phyloP scores from a whole-genome alignment of 1,284 basidiomycete species.

The Phenoliferia sp. region DNA sequence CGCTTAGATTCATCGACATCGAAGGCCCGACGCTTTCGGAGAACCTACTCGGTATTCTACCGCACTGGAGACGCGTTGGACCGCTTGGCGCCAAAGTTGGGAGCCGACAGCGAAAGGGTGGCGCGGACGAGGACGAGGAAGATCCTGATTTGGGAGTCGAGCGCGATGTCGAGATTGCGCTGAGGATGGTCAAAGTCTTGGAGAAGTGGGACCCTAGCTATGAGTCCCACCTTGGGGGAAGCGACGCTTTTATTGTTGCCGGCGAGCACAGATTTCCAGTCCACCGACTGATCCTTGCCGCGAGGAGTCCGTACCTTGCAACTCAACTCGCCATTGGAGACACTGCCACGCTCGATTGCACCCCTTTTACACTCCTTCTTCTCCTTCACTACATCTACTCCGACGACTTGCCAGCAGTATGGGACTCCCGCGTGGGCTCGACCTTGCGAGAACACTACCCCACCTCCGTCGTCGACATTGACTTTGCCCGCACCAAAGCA shows the following conservation, averaged over 20 bases:
- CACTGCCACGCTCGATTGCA: constrained; percentile 46
- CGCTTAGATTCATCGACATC: constrained; percentile 56
- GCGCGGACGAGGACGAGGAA: constrained; percentile 37
- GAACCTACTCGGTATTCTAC: constrained; percentile 63
- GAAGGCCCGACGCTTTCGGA: constrained; percentile 60
- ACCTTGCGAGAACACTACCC: constrained; percentile 46
- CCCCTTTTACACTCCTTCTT: constrained; percentile 65
- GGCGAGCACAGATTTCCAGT: constrained; percentile 53
- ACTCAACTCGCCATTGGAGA: constrained; percentile 13
- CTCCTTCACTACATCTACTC: constrained; percentile 83
- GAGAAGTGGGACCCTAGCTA: constrained; percentile 31
- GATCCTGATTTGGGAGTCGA: constrained; percentile 32
- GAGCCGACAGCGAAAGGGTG: constrained; percentile 17
- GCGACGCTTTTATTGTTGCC: constrained; percentile 57
- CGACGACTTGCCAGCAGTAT: constrained; percentile 73
- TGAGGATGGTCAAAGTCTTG: constrained; percentile 48
- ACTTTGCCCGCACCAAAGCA: constrained; percentile 13
- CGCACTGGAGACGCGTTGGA: constrained; percentile 45
- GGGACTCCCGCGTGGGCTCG: constrained; percentile 69
- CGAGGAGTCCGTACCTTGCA: constrained; percentile 55
- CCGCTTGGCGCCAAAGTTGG: constrained; percentile 7
- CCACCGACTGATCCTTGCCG: constrained; percentile 62
- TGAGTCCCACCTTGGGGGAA: constrained; percentile 47
- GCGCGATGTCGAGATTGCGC: constrained; percentile 52
- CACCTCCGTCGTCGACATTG: constrained; percentile 3